Base-by-base conservation (phyloP, 352 stramenopile species). In the Saprolegnia diclina region DNA sequence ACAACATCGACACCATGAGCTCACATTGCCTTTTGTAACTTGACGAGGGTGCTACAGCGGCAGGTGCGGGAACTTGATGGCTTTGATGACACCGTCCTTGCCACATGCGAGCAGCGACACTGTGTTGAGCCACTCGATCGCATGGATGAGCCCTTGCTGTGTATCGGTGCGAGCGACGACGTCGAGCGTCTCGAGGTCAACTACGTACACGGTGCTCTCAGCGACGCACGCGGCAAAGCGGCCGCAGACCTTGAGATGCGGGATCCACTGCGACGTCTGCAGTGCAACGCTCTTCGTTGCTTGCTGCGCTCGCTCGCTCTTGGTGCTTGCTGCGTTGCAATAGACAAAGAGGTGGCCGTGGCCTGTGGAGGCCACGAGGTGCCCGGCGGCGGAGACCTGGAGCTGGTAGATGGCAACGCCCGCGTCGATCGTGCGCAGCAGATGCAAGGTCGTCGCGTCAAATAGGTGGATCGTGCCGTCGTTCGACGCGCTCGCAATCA, bases 391-490 rank as follows among this genome's bases (percentile, higher is more conserved):
- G 74, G 29, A 4, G 65, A 72, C 67, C 81, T 74, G 13, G 75
- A 82, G 40, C n/a, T 16, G 29, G 64, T 90, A 92, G 24, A 90
- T 74, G 1, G 84, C 79, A 2, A 78, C 79, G 29, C 79, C 75
- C 35, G 71, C 66, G 44, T 82, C 76, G 5, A 92, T 48, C 0
- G 70, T 74, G 5, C 77, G 76, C n/a, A 88, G 61, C 50, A 87
- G 76, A 32, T 79, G 57, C 26, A 83, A 70, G 0, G 72, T 79
- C 18, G 57, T 64, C 0, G 76, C 69, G 32, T 83, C 79, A 64
- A 90, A 92, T 44, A 85, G 74, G 44, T 92, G 84, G 45, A 92
- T 89, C 5, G 77, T 85, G 0, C 82, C 81, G 35, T 92, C 82
- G 72, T 82, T 92, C n/a, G 84, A 92, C 22, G 81, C 79, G 37